Evolutionary conservation across 2,329 filamentous ascomycete species (phyloP), one percentile per base, ranked within the genome.

Genomic region (Coniochaeta sp.): DNA sequence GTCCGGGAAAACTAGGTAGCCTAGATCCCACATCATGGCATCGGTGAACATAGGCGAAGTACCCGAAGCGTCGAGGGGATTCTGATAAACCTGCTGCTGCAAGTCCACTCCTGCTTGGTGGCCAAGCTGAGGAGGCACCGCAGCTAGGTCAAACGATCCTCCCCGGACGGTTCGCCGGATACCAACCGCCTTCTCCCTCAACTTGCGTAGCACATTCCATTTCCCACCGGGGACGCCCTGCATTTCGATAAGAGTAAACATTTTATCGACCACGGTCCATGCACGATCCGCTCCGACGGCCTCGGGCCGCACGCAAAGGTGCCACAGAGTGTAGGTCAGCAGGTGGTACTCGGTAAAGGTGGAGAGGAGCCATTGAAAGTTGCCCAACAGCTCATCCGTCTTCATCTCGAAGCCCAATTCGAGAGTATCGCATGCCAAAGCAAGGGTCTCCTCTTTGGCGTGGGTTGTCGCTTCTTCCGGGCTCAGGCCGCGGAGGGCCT

Each of bases 401-500:
- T 14, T 62, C 50, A 17, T 55, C 28, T 56, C n/a, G 47, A 52
- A 52, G 24, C 11, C 19, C 17, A 52, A 14, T 9, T 63, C 57
- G 8, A 63, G 59, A 5, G 59, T 52, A 11, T 54, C 59, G 28
- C 61, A 36, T 4, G 61, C 61, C 58, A 59, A 52, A 1, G 14
- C 28, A 19, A 63, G 57, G 11, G 73, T 72, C 7, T 70, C 57
- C 54, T 61, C 61, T 2, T 57, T 61, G 6, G 58, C 52, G 50
- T 59, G 59, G 34, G 57, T 47, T 6, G 31, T n/a, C 11, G 47
- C 24, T 17, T 52, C 47, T 31, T 52, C 47, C 1, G 47, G 47
- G 16, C 14, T 28, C 14, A 52, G 24, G n/a, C 61, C 52, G 4
- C 62, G 44, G 14, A 47, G 17, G 57, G 62, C 63, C 36, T 62